phyloP scores from a whole-genome alignment of 2,329 filamentous ascomycete species.

The Sporothrix variecibatus region DNA sequence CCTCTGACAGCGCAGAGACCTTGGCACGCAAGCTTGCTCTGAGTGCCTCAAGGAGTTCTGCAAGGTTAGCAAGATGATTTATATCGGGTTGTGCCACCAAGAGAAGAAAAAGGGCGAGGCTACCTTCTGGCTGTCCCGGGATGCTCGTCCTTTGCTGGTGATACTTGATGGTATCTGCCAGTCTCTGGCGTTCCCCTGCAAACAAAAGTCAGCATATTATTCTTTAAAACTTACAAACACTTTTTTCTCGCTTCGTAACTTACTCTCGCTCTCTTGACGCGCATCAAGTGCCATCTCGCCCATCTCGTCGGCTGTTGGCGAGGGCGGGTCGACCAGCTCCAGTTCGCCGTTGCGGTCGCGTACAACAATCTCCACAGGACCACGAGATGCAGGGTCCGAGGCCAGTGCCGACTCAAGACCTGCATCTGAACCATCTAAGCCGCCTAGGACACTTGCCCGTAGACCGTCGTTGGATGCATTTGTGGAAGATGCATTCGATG shows the following conservation, averaged over 20 bases:
- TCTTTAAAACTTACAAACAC: not conserved
- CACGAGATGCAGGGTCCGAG: not conserved
- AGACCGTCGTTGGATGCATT: not conserved
- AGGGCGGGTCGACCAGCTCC: slow-evolving; percentile 59
- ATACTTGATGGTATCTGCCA: slow-evolving; percentile 63
- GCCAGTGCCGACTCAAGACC: not conserved
- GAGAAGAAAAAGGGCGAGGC: no score
- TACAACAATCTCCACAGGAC: slow-evolving; percentile 57
- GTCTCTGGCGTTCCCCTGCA: slow-evolving; percentile 59
- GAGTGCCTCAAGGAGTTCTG: slow-evolving; percentile 70
- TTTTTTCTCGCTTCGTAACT: slow-evolving; percentile 33
- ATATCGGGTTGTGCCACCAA: no score
- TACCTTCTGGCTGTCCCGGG: slow-evolving; percentile 67
- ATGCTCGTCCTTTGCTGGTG: slow-evolving; percentile 58
- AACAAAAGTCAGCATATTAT: not conserved
- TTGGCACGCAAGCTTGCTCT: slow-evolving; percentile 71
- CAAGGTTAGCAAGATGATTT: not conserved
- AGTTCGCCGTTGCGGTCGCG: slow-evolving; percentile 64
- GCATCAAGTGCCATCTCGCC: slow-evolving; percentile 60
- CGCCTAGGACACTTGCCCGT: not conserved
- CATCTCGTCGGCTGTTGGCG: slow-evolving; percentile 55
- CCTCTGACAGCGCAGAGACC: slow-evolving; percentile 72
- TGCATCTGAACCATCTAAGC: not conserved
- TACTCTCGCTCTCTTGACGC: slow-evolving; percentile 57
- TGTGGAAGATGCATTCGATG: slow-evolving; percentile 44